A percentile compares a stretch with the other conserved stretches of the same genome.
phyloP scores from a whole-genome alignment of 768 basidiomycete genomes.

The Solioccasus polychromus region DNA sequence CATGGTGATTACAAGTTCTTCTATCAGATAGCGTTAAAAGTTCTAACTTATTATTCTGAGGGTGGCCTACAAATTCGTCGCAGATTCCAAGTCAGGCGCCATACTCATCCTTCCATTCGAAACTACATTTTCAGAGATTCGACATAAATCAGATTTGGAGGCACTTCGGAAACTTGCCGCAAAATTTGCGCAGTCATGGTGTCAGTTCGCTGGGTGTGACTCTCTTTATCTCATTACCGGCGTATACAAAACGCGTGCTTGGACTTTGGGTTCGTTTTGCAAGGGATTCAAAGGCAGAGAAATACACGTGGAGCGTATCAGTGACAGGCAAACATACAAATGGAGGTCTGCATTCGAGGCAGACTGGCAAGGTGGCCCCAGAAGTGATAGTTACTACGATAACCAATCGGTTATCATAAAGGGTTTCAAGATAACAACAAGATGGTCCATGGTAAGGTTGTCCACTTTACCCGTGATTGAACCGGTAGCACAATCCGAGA shows the following conservation, averaged over 20 bases:
- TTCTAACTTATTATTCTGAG: not conserved
- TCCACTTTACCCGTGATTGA: not conserved
- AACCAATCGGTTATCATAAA: slow-evolving; percentile 13
- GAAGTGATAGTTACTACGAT: not conserved
- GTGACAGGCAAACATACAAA: not conserved
- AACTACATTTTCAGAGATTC: not conserved
- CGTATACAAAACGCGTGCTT: not conserved
- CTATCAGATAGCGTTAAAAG: not conserved
- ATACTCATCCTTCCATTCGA: slow-evolving; percentile 6
- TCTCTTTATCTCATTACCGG: slow-evolving; percentile 11
- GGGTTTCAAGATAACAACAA: slow-evolving; percentile 8
- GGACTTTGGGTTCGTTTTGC: slow-evolving; percentile 1
- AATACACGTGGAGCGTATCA: not conserved
- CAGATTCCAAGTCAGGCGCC: not conserved
- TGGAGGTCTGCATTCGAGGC: not conserved
- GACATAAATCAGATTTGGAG: not conserved
- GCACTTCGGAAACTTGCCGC: not conserved
- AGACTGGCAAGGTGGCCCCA: not conserved
- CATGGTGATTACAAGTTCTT: no score
- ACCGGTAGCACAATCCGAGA: no score
- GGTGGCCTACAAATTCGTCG: not conserved
- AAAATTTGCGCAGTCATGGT: not conserved
- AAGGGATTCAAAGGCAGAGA: not conserved
- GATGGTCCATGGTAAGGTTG: not conserved
- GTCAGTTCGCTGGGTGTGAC: not conserved